Base-by-base conservation (phyloP, 1,284 basidiomycete genomes). In the Tausonia pullulans region DNA sequence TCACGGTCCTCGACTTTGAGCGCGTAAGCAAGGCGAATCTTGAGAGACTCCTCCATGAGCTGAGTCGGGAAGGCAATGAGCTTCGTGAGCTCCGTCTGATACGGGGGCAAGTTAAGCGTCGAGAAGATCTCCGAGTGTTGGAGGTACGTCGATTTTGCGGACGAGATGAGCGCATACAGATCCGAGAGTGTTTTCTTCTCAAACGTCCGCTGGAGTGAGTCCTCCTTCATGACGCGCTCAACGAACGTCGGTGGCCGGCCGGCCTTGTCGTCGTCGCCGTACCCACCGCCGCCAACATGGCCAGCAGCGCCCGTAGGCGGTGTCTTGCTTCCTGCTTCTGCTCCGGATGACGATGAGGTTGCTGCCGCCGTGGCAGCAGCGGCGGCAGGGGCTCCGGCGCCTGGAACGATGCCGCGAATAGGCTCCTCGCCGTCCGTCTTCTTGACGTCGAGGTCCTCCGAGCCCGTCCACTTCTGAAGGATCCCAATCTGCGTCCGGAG, bases 1-100 rank as follows among this genome's bases (percentile, higher is more conserved):
- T 27, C 27, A 27, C 27, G 93, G 69, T 96, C 90, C 71, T 84
- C 85, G 67, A 98, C 82, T 71, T 92, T 92, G 72, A 86, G 84
- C 4, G 92, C 90, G 68, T 95, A 96, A 67, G 92, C 88, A 45
- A 98, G 82, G 51, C 93, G 87, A 43, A 95, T 85, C 60, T 87
- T 88, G 64, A 98, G 81, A 55, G 87, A 87, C 60, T 94, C 94
- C 73, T 97, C 89, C 43, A 94, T 90, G 58, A 99, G 86, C 70
- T 89, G 87, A 9, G 92, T 95, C 4, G 97, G 91, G 78, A 98
- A 98, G 41, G 88, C 88, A 67, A 97, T 93, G 68, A 98, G 83
- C 56, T 90, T 87, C 10, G 94, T 84, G n/a, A 98, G 82, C 72
- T 97, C 91, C 62, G 85, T 84, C 74, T 93, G 90, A 74, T 98